Evolutionary conservation across 2,329 filamentous ascomycete species (phyloP), one percentile per base, ranked within the genome.

Genomic region (Pseudocercospora vitis): DNA sequence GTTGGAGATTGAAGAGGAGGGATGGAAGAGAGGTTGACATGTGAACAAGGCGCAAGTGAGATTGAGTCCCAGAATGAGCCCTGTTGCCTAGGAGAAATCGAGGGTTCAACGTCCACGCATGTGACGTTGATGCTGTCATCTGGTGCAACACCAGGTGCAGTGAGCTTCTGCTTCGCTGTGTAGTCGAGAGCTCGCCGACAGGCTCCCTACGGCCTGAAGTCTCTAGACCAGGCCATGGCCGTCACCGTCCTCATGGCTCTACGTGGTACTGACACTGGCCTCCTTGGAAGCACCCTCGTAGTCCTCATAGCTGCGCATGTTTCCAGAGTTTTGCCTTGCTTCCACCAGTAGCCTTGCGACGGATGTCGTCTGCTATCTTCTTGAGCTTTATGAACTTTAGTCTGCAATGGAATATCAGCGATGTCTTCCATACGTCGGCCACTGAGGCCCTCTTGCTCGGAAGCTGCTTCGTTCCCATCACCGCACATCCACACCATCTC

Each of bases 311-410:
- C 48, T 53, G 44, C 50, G 50, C 50, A 48, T 53, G 8, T 35
- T 33, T 4, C 50, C 50, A n/a, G n/a, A n/a, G n/a, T n/a, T n/a
- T n/a, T n/a, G n/a, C n/a, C n/a, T n/a, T n/a, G n/a, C n/a, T n/a
- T n/a, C n/a, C n/a, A n/a, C n/a, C n/a, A n/a, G n/a, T n/a, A n/a
- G n/a, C n/a, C n/a, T n/a, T n/a, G n/a, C n/a, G 39, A 33, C 32
- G 32, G 18, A 44, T 35, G 4, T 35, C 47, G 18, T 35, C 50
- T 19, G 24, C 31, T n/a, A 31, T 47, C 18, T 50, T 46, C 50
- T 53, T 53, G 35, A 56, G 29, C 40, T 56, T 56, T 14, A 9
- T 42, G 39, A 39, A 50, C 28, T 45, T 32, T 16, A 53, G 50
- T 8, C 50, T 56, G 26, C 1, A 8, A 16, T n/a, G 12, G 2